Evolutionary conservation across 352 stramenopile genomes (phyloP).

Genomic region (Phytopythium mirpurense): DNA sequence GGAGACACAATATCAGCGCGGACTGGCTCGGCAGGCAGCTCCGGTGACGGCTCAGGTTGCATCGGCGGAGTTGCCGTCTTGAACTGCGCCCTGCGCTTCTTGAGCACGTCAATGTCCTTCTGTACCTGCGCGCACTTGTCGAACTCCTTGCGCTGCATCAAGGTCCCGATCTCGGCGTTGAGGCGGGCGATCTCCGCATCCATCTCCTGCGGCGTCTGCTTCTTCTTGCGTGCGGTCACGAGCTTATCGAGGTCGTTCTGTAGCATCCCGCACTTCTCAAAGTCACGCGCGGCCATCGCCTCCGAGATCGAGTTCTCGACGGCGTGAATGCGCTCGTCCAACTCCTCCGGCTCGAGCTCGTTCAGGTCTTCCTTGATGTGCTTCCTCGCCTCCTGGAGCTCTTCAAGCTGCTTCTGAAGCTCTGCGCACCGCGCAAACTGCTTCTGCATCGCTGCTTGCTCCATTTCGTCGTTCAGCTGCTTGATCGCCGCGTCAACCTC

Average conservation of each 20-base stretch:
- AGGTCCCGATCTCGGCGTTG: slow-evolving; percentile 52
- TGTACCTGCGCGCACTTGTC: slow-evolving; percentile 85
- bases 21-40: slow-evolving; percentile 20
- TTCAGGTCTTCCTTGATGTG: slow-evolving; percentile 83
- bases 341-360: slow-evolving; percentile 74
- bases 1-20: neutral
- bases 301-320: slow-evolving; percentile 66
- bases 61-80: slow-evolving; percentile 16
- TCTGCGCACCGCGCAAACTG: slow-evolving; percentile 79
- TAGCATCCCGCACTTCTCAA: slow-evolving; percentile 69
- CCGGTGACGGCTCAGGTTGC: slow-evolving; percentile 24
- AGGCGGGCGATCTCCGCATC: slow-evolving; percentile 71
- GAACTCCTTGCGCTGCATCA: slow-evolving; percentile 84
- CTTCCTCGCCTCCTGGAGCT: slow-evolving; percentile 65
- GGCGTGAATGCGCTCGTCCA: slow-evolving; percentile 72
- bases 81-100: slow-evolving; percentile 65
- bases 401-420: slow-evolving; percentile 76
- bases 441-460: slow-evolving; percentile 61
- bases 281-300: slow-evolving; percentile 75
- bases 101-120: slow-evolving; percentile 76
- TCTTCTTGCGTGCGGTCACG: slow-evolving; percentile 75
- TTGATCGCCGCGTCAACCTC: slow-evolving; percentile 81
- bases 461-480: slow-evolving; percentile 74
- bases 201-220: slow-evolving; percentile 80
- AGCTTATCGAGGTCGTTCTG: slow-evolving; percentile 67